Evolutionary conservation across 2,329 filamentous ascomycete species (phyloP).

Genomic region (Ophiostoma ulmi): DNA sequence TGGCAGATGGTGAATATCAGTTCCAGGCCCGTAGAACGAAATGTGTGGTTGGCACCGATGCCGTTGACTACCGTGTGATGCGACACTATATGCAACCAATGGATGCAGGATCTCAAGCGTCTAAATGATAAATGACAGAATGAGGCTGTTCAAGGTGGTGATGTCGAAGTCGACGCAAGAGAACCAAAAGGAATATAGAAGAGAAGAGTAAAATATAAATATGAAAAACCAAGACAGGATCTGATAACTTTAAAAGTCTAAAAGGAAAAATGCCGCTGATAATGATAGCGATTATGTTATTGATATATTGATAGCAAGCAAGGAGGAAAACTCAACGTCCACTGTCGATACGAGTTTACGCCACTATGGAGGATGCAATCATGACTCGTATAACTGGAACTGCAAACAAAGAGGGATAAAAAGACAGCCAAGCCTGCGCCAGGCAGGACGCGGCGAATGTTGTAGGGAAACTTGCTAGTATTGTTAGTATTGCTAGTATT

Average conservation of each 20-base stretch:
- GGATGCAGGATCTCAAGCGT: background rate
- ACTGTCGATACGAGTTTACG: no score
- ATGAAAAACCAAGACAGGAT: background rate
- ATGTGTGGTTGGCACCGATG: background rate
- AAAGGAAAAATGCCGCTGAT: background rate
- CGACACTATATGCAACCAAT: background rate
- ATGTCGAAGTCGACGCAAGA: background rate
- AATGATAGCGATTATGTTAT: background rate
- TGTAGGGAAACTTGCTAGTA: background rate
- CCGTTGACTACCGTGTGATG: constrained; percentile 3
- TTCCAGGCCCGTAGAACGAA: background rate
- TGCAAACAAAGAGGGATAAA: constrained; percentile 2
- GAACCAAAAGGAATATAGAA: background rate
- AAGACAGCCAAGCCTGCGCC: background rate
- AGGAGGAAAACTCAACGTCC: background rate
- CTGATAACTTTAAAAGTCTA: background rate
- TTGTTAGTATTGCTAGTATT: no score
- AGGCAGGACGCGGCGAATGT: background rate
- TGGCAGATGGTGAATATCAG: background rate
- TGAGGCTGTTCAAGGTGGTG: background rate
- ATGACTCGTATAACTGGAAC: background rate
- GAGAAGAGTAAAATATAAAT: background rate
- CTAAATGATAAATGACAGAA: background rate
- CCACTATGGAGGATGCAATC: background rate
- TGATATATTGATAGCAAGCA: background rate